Percentiles rank a stretch among this genome's conserved stretches.
Conservation (phyloP, 2,329 filamentous ascomycete species). For the Phyllosticta citribraziliensis region DNA sequence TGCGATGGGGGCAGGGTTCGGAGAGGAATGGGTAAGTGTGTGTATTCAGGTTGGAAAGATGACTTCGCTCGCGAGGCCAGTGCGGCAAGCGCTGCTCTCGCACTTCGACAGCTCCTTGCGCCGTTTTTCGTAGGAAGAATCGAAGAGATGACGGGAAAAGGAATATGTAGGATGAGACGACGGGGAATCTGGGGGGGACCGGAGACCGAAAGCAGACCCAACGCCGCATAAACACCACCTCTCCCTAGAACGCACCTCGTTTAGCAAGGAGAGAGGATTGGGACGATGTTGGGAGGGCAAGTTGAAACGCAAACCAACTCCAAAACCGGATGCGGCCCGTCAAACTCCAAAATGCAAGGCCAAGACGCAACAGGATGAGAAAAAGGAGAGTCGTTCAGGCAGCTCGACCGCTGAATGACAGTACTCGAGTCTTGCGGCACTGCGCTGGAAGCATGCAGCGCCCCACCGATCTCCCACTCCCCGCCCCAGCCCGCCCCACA, state of each 20-base stretch:
- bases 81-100: background rate
- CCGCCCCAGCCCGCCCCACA: background rate
- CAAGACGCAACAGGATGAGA: background rate
- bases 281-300: background rate
- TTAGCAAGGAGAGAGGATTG: background rate
- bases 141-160: background rate
- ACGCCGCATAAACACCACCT: background rate
- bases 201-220: background rate
- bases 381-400: background rate
- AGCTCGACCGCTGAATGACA: background rate
- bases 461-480: background rate
- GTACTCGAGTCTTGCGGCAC: background rate
- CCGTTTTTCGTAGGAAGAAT: background rate
- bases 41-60: background rate
- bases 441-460: background rate
- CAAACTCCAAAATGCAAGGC: background rate
- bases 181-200: background rate
- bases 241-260: background rate
- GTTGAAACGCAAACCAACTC: background rate
- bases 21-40: background rate
- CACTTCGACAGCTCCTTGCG: too few relatives aligned
- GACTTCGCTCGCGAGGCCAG: background rate
- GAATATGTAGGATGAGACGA: background rate
- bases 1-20: background rate
- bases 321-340: background rate